These are phyloP conservation scores for Oryza glaberrima DNA, from an alignment of 176 grass and related monocot genomes.

Conservation along the genomic window DNA sequence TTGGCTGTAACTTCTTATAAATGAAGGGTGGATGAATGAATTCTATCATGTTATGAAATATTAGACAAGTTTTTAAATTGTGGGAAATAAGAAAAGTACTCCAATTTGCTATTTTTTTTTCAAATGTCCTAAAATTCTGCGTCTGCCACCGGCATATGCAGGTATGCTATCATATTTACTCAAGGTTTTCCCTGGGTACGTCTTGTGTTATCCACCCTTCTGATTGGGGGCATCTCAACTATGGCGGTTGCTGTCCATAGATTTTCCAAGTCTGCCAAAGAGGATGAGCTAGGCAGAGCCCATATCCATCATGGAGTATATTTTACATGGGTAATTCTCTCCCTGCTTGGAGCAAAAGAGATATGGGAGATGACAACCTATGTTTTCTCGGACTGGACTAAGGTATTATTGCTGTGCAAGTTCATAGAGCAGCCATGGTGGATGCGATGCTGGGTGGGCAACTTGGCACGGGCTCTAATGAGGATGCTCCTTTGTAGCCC, in stretches of 20 bases:
- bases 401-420: not conserved
- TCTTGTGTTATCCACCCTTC: not conserved
- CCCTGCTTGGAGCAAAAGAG: slow-evolving; percentile 8
- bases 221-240: not conserved
- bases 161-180: not conserved
- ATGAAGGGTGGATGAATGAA: no score
- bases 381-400: slow-evolving; percentile 43
- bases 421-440: slow-evolving; percentile 4
- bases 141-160: no score
- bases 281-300: not conserved
- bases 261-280: not conserved
- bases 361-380: slow-evolving; percentile 9
- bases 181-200: not conserved
- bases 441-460: no score
- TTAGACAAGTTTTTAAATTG: no score
- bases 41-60: no score
- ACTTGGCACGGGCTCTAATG: not conserved
- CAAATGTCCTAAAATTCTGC: no score
- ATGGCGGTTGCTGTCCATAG: not conserved
- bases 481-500: not conserved
- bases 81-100: no score
- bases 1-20: no score
- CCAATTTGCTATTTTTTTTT: no score
- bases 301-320: not conserved
- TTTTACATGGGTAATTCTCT: slow-evolving; percentile 19